A percentile compares a stretch with the other conserved stretches of the same genome.
Evolutionary conservation across 106 monocot species (phyloP).

Genomic region (Iris macrosiphon): DNA sequence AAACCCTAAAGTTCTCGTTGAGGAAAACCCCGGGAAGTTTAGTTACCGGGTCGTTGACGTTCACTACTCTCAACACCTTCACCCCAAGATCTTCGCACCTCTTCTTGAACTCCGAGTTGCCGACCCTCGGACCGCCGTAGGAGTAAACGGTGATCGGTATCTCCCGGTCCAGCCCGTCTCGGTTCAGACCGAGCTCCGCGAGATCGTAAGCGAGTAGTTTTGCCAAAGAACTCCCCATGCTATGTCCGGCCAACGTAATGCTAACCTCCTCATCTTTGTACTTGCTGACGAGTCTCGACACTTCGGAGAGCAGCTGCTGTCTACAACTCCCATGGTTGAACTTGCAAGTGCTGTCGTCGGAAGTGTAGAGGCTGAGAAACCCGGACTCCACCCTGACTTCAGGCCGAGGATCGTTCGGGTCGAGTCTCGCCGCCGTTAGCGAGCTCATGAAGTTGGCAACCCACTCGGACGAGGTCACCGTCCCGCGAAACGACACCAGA

Average conservation of each 20-base stretch:
- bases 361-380: constrained; percentile 52
- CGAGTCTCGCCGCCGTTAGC: constrained; percentile 31
- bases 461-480: constrained; percentile 44
- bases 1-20: constrained; percentile 26
- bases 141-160: constrained; percentile 50
- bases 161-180: neutral
- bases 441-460: constrained; percentile 53
- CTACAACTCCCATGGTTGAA: constrained; percentile 45
- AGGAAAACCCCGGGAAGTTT: constrained; percentile 48
- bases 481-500: constrained; percentile 44
- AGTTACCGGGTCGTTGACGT: constrained; percentile 56
- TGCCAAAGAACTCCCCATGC: constrained; percentile 67
- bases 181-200: constrained; percentile 49
- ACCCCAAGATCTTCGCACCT: constrained; percentile 61
- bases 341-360: constrained; percentile 20
- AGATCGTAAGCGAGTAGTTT: constrained; percentile 48
- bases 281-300: constrained; percentile 20
- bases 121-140: constrained; percentile 56
- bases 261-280: constrained; percentile 39
- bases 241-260: constrained; percentile 59
- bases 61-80: constrained; percentile 59
- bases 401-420: constrained; percentile 33
- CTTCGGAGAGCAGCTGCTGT: constrained; percentile 42
- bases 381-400: constrained; percentile 56
- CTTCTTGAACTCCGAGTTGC: constrained; percentile 44